Percentiles rank a stretch among this genome's conserved stretches.
These are phyloP conservation scores for Cryphonectria carpinicola DNA, from an alignment of 2,329 filamentous ascomycete species.

Conservation along the genomic window DNA sequence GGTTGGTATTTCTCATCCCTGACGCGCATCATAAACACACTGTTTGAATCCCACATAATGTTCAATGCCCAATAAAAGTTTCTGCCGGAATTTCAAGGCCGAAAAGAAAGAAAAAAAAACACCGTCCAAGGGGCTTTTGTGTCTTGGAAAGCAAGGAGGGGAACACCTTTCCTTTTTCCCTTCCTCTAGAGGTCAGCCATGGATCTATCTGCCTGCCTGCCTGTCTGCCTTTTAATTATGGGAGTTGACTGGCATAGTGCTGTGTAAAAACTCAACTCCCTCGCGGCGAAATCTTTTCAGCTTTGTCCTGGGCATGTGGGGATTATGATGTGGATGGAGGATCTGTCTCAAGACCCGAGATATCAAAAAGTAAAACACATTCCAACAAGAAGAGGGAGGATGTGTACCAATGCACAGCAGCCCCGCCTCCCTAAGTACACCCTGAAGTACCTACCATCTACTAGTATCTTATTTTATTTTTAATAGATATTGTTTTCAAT, in stretches of 20 bases:
- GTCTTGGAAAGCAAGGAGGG: too few species aligned
- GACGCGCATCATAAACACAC: neutral
- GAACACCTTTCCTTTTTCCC: too few species aligned
- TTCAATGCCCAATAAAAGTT: neutral
- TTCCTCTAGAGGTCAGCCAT: too few species aligned
- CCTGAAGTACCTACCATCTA: too few species aligned
- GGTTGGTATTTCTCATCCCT: conserved; percentile 17
- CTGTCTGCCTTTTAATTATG: neutral
- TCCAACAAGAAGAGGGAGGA: neutral
- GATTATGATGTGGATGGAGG: too few species aligned
- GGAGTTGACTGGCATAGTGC: neutral
- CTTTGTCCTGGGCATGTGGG: neutral
- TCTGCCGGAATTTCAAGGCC: neutral
- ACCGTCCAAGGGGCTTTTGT: neutral
- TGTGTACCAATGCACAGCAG: neutral
- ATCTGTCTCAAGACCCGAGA: neutral
- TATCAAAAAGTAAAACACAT: neutral
- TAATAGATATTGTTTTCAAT: too few species aligned
- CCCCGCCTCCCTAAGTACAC: neutral
- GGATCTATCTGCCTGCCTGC: neutral
- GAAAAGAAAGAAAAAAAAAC: neutral
- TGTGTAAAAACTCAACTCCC: neutral
- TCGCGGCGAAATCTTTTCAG: neutral
- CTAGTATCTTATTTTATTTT: too few species aligned
- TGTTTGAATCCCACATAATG: neutral